phyloP scores from a whole-genome alignment of 2,329 filamentous ascomycete species.

The Podosphaera fusca region DNA sequence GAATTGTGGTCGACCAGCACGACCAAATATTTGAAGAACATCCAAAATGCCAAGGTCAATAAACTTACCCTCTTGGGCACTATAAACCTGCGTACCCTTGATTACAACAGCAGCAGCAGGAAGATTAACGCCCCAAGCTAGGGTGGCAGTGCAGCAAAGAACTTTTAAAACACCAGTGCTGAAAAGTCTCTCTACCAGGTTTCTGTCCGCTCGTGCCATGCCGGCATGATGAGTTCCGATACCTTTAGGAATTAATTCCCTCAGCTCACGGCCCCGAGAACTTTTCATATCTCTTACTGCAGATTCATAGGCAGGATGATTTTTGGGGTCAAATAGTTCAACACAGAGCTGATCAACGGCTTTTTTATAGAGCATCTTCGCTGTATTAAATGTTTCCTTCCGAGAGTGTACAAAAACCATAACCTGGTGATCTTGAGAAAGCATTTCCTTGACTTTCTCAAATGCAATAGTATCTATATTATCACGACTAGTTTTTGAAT shows the following conservation, averaged over 20 bases:
- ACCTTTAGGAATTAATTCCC: conserved; percentile 74
- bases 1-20: conserved; percentile 91
- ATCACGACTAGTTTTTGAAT: conserved; percentile 58
- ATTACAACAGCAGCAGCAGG: conserved; percentile 92
- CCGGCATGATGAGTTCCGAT: conserved; percentile 92
- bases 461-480: conserved; percentile 75
- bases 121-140: conserved; percentile 97
- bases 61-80: conserved; percentile 87
- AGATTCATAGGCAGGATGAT: conserved; percentile 56
- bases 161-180: conserved; percentile 84
- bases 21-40: conserved; percentile 93
- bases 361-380: conserved; percentile 66
- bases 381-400: conserved; percentile 78
- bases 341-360: conserved; percentile 57
- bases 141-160: conserved; percentile 88
- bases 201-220: conserved; percentile 83
- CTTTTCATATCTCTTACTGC: conserved; percentile 68
- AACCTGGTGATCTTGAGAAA: conserved; percentile 76
- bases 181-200: conserved; percentile 86
- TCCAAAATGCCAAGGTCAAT: conserved; percentile 90
- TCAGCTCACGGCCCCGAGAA: conserved; percentile 64
- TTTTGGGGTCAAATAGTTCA: conserved; percentile 62
- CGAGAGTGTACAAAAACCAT: conserved; percentile 99
- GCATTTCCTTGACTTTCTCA: conserved; percentile 87
- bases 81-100: conserved; percentile 95